Evolutionary conservation across 176 grass and related monocot species (phyloP).

Genomic region (Aechmea fasciata): DNA sequence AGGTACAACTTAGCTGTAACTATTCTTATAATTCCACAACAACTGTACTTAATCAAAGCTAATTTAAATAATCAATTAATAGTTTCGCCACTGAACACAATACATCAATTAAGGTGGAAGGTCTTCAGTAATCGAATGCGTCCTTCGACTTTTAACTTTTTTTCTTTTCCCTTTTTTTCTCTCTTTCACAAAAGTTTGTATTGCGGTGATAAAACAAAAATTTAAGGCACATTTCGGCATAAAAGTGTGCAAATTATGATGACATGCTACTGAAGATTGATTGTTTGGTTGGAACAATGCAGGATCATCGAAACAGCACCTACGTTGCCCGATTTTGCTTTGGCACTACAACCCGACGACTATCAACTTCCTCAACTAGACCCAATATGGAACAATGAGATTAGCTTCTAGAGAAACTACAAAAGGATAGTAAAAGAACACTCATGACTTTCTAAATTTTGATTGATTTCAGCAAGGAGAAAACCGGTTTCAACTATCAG

Average conservation of each 20-base stretch:
- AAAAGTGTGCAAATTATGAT: background rate
- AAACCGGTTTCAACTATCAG: too few relatives aligned
- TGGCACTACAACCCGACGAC: constrained; percentile 83
- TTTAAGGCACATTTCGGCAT: constrained; percentile 7
- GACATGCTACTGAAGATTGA: constrained; percentile 17
- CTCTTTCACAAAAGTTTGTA: too few relatives aligned
- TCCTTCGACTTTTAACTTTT: too few relatives aligned
- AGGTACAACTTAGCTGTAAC: constrained; percentile 38
- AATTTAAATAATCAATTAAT: too few relatives aligned
- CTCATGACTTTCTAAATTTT: background rate
- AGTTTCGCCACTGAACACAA: too few relatives aligned
- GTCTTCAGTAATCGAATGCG: too few relatives aligned
- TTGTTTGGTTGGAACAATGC: constrained; percentile 19
- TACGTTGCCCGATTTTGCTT: constrained; percentile 70
- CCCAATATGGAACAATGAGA: constrained; percentile 44
- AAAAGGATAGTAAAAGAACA: background rate
- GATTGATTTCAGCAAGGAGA: background rate
- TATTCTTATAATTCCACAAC: too few relatives aligned
- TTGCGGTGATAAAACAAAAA: too few relatives aligned
- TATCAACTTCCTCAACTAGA: constrained; percentile 75
- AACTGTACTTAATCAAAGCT: too few relatives aligned
- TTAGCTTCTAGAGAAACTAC: background rate
- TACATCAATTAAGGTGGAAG: too few relatives aligned
- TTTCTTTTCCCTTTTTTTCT: too few relatives aligned
- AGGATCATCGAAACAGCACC: constrained; percentile 70